These are phyloP conservation scores for Fraxinus angustifolia DNA, from an alignment of 305 asterid genomes.

Conservation along the genomic window DNA sequence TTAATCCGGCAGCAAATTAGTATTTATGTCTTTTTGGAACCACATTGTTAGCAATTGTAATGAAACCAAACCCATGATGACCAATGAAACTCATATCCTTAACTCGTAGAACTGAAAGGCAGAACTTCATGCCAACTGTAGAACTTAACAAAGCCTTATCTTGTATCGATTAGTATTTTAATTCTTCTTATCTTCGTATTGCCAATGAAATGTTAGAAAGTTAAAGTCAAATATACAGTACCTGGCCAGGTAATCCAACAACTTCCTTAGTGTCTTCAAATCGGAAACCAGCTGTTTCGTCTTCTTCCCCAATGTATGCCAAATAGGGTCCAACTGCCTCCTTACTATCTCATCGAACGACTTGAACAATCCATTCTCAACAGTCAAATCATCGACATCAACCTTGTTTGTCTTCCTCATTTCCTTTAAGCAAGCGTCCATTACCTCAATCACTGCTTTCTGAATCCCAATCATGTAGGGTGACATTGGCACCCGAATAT, in stretches of 20 bases:
- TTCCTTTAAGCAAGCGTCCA: conserved; percentile 96
- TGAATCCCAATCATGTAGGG: conserved; percentile 79
- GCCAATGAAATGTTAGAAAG: conserved; percentile 10
- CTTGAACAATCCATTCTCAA: conserved; percentile 93
- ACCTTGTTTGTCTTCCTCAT: conserved; percentile 96
- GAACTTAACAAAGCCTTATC: conserved; percentile 1
- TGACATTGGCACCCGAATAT: conserved; percentile 90
- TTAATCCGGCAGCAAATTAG: neutral
- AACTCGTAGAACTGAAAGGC: neutral
- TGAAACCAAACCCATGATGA: neutral
- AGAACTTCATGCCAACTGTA: neutral
- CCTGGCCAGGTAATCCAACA: conserved; percentile 94
- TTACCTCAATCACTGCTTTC: conserved; percentile 82
- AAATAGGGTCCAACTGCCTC: conserved; percentile 91
- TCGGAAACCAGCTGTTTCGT: conserved; percentile 96
- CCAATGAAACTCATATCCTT: neutral
- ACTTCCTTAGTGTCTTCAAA: conserved; percentile 84
- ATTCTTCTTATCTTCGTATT: conserved; percentile 1
- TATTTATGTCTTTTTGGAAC: neutral
- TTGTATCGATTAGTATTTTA: neutral
- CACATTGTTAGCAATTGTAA: neutral
- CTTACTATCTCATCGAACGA: conserved; percentile 92
- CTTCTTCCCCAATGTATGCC: conserved; percentile 95
- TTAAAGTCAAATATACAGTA: conserved; percentile 22
- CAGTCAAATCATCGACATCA: conserved; percentile 90